Base-by-base conservation (phyloP, 1,284 basidiomycete genomes). In the Cutaneotrichosporon spelunceum region DNA sequence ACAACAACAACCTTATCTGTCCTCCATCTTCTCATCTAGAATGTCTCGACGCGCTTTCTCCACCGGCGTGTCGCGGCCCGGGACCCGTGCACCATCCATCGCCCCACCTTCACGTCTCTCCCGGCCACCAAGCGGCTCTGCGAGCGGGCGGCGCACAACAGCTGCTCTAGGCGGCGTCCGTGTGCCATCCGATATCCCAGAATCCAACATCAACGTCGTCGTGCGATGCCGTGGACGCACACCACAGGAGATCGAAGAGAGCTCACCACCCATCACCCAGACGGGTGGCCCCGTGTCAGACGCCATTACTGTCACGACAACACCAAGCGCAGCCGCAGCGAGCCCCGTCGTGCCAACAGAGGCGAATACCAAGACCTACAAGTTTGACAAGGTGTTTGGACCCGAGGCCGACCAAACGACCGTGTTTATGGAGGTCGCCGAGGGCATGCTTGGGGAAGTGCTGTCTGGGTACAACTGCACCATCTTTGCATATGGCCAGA, bases 401-500 rank as follows among this genome's bases (percentile, higher is more conserved):
- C 93, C 94, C 24, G 94, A 98, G 75, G 95, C 95, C 10, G 94
- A 97, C 75, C 96, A 99, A 74, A 87, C 90, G 33, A 86, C 93
- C 84, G 85, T 99, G 27, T 99, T 96, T 77, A 86, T 91, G 65
- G 90, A 97, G 63, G 94, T 98, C 39, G 95, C 96, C 39, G 86
- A 85, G 63, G 91, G 91, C 1, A 91, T 99, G 84, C 82, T 99
- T 53, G 87, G 93, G 53, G 91, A 99, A 76, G 94, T 99, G 42
- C 79, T 98, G 54, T 83, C 86, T 72, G 96, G 96, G 4, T 99
- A 97, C 82, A 99, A 99, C 73, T 99, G 96, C 75, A 99, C 96
- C 0, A 83, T 99, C 36, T 99, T 99, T 80, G 95, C 95, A 3
- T 99, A 99, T 74, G 96, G 96, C 3, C 96, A 99, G 78, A 99